A percentile compares a stretch with the other conserved stretches of the same genome.
Conservation (phyloP, 1,139 yeast species). For the Pichia sp. region DNA sequence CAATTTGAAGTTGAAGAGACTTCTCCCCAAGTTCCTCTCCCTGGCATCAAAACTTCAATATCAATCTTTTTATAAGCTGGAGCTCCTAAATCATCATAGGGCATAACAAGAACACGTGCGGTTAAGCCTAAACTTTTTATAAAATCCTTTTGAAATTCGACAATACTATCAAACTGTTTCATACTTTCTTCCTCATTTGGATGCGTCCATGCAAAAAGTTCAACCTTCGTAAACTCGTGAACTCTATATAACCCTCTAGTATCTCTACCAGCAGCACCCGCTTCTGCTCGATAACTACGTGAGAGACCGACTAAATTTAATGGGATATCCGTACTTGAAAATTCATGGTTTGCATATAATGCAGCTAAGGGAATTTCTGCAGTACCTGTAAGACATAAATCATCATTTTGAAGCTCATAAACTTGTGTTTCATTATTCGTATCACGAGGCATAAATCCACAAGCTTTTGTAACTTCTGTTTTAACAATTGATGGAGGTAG, state of each 20-base stretch:
- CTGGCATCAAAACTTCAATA: slow-evolving; percentile 99
- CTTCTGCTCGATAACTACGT: slow-evolving; percentile 90
- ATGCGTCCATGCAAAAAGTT: slow-evolving; percentile 72
- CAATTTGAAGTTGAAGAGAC: slow-evolving; percentile 89
- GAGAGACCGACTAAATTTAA: slow-evolving; percentile 71
- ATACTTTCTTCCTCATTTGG: slow-evolving; percentile 38
- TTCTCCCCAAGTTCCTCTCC: slow-evolving; percentile 90
- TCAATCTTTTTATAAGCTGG: slow-evolving; percentile 92
- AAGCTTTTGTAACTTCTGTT: slow-evolving; percentile 71
- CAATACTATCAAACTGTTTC: slow-evolving; percentile 52
- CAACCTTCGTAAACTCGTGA: slow-evolving; percentile 97
- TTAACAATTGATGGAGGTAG: slow-evolving; percentile 85
- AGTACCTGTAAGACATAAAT: slow-evolving; percentile 77
- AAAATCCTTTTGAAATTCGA: slow-evolving; percentile 58
- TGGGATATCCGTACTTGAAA: slow-evolving; percentile 37
- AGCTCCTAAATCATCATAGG: slow-evolving; percentile 84
- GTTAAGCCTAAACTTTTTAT: slow-evolving; percentile 63
- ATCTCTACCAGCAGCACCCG: slow-evolving; percentile 93
- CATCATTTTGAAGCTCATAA: slow-evolving; percentile 47
- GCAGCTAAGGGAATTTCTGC: slow-evolving; percentile 96
- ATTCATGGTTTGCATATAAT: slow-evolving; percentile 36
- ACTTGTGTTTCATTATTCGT: slow-evolving; percentile 83
- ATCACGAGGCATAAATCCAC: slow-evolving; percentile 95
- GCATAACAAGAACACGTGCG: slow-evolving; percentile 84
- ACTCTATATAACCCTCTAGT: slow-evolving; percentile 91